Percentiles rank a stretch among this genome's conserved stretches.
Evolutionary conservation across 2,329 filamentous ascomycete species (phyloP).

Genomic region (Penicillium sp.): DNA sequence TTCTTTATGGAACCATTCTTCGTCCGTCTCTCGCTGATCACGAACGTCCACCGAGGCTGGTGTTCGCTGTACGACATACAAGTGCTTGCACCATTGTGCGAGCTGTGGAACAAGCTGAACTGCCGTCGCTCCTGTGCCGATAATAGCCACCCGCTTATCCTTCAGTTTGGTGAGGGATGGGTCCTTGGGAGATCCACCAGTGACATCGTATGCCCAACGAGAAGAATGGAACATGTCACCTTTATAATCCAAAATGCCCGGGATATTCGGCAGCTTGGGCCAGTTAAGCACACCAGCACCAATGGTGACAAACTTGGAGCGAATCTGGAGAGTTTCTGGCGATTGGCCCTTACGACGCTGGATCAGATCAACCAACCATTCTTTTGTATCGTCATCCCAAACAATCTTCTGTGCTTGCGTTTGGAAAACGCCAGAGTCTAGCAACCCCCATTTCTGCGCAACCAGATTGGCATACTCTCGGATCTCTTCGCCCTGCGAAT

Average conservation of each 20-base stretch:
- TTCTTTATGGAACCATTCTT: neutral
- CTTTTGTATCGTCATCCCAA: neutral
- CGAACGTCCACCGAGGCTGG: conserved; percentile 33
- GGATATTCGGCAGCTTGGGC: neutral
- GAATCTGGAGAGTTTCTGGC: neutral
- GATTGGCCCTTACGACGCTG: neutral
- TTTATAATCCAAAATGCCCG: conserved; percentile 22
- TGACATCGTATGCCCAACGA: conserved; percentile 36
- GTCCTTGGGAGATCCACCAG: conserved; percentile 29
- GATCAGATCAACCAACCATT: neutral
- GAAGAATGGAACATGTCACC: conserved; percentile 40
- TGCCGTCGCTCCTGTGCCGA: conserved; percentile 14
- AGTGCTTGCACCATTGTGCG: conserved; percentile 41
- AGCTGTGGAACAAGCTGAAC: conserved; percentile 17
- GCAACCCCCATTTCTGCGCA: conserved; percentile 23
- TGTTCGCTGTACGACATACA: conserved; percentile 22
- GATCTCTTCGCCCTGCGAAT: conserved; percentile 39
- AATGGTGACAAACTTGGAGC: neutral
- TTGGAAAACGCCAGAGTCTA: neutral
- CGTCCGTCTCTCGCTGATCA: conserved; percentile 13
- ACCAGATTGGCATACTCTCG: conserved; percentile 40
- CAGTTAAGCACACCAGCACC: neutral
- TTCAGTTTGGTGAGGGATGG: conserved; percentile 3
- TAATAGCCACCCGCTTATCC: conserved; percentile 11
- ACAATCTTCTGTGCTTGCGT: neutral